A percentile compares a stretch with the other conserved stretches of the same genome.
Evolutionary conservation across 2,329 filamentous ascomycete species (phyloP).

Genomic region (Fusarium anguioides): DNA sequence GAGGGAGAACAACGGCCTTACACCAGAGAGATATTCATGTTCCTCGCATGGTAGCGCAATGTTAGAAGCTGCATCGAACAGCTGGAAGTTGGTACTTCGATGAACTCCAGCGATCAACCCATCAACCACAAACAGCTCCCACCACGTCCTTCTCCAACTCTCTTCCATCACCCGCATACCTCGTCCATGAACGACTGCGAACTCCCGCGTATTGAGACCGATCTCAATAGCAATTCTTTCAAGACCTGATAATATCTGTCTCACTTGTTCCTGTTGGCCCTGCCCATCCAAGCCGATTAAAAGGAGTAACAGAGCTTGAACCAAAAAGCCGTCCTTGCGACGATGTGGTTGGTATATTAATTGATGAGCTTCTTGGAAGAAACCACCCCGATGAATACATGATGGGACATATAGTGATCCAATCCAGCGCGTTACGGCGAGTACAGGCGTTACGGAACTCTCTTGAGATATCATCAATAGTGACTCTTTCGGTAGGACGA

Average conservation of each 20-base stretch:
- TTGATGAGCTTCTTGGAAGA: slow-evolving; percentile 68
- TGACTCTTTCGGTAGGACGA: slow-evolving; percentile 64
- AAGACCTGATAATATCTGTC: slow-evolving; percentile 73
- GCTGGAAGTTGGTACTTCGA: slow-evolving; percentile 74
- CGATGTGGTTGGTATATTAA: slow-evolving; percentile 60
- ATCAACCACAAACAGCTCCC: slow-evolving; percentile 84
- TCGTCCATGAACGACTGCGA: slow-evolving; percentile 71
- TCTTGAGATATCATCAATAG: slow-evolving; percentile 63
- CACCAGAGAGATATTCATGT: slow-evolving; percentile 71
- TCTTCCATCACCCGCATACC: slow-evolving; percentile 79
- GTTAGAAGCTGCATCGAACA: slow-evolving; percentile 74
- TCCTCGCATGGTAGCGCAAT: slow-evolving; percentile 87
- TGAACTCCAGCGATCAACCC: slow-evolving; percentile 86
- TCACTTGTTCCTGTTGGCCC: slow-evolving; percentile 75
- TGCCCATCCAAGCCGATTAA: slow-evolving; percentile 82
- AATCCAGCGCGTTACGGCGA: slow-evolving; percentile 66
- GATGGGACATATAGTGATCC: slow-evolving; percentile 67
- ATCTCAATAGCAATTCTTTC: slow-evolving; percentile 80
- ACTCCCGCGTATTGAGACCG: slow-evolving; percentile 77
- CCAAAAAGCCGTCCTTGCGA: slow-evolving; percentile 68
- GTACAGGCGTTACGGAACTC: slow-evolving; percentile 59
- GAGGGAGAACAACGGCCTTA: slow-evolving; percentile 50
- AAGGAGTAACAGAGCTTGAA: slow-evolving; percentile 82
- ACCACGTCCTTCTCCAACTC: slow-evolving; percentile 90
- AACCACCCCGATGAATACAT: slow-evolving; percentile 58